Percentiles rank a stretch among this genome's conserved stretches.
These are phyloP conservation scores for Penicillium sp. DNA, from an alignment of 2,329 filamentous ascomycete genomes.

Conservation along the genomic window DNA sequence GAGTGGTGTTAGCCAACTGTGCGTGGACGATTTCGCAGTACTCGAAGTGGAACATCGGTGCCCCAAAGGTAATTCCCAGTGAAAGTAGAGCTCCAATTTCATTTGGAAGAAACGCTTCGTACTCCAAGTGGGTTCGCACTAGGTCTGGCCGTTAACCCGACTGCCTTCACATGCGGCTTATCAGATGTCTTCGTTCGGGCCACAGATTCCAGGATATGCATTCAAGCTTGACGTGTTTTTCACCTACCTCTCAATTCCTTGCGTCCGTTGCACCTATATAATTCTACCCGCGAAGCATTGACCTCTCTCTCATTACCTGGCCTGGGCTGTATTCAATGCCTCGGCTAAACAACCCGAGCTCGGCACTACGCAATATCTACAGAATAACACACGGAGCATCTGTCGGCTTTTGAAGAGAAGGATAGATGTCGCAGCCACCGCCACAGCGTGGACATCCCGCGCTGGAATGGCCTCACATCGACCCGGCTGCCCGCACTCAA, in stretches of 20 bases:
- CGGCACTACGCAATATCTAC: conserved; percentile 12
- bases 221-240: conserved; percentile 3
- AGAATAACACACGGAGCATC: conserved; percentile 14
- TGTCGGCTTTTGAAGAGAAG: conserved; percentile 8
- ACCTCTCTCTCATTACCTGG: background rate
- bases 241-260: background rate
- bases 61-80: background rate
- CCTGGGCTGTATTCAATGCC: conserved; percentile 1
- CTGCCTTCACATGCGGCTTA: conserved; percentile 18
- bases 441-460: conserved; percentile 27
- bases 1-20: background rate
- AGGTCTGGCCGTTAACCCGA: conserved; percentile 2
- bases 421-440: conserved; percentile 34
- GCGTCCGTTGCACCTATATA: conserved; percentile 7
- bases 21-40: background rate
- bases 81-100: conserved; percentile 6
- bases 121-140: background rate
- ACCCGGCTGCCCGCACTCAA: conserved; percentile 17
- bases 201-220: conserved; percentile 23
- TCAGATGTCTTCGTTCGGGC: conserved; percentile 17
- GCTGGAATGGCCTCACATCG: conserved; percentile 22
- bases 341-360: conserved; percentile 4
- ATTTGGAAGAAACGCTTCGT: background rate
- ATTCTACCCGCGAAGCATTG: background rate
- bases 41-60: conserved; percentile 10